Percentiles rank a stretch among this genome's conserved stretches.
phyloP scores from a whole-genome alignment of 257 asterid species.

The Ilex asprella region DNA sequence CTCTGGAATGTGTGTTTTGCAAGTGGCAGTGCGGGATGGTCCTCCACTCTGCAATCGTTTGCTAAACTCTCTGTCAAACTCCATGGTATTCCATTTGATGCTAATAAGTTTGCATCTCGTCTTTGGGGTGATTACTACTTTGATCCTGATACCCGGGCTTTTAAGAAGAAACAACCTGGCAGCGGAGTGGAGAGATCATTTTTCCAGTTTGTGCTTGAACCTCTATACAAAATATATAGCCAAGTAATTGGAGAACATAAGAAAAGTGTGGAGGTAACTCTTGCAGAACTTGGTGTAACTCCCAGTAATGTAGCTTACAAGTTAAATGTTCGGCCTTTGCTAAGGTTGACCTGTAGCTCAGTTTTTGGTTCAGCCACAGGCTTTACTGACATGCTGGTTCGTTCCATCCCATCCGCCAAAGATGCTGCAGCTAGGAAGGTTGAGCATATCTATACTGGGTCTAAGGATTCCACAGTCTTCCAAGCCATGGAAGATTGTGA shows the following conservation, averaged over 20 bases:
- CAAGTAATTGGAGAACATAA: conserved; percentile 98
- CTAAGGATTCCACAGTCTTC: conserved; percentile 63
- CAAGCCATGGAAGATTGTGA: conserved; percentile 84
- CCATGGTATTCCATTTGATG: conserved; percentile 91
- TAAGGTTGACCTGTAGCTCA: conserved; percentile 87
- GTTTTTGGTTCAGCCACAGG: conserved; percentile 96
- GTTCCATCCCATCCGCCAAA: conserved; percentile 92
- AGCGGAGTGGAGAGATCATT: conserved; percentile 84
- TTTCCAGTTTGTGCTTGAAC: conserved; percentile 92
- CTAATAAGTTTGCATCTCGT: conserved; percentile 77
- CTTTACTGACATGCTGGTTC: conserved; percentile 95
- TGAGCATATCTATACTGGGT: conserved; percentile 86
- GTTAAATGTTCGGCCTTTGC: conserved; percentile 81
- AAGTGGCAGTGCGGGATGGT: conserved; percentile 99
- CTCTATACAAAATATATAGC: conserved; percentile 87
- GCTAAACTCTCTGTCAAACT: conserved; percentile 90
- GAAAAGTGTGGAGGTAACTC: conserved; percentile 92
- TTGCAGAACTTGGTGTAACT: conserved; percentile 89
- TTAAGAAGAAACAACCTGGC: conserved; percentile 79
- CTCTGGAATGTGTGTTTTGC: conserved; percentile 92
- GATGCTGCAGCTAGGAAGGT: conserved; percentile 78
- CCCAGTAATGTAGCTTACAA: conserved; percentile 92
- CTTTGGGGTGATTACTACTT: conserved; percentile 97
- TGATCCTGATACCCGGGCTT: conserved; percentile 65
- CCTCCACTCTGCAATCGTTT: conserved; percentile 85